A percentile compares a stretch with the other conserved stretches of the same genome.
These are phyloP conservation scores for Hemileccinum impolitum DNA, from an alignment of 768 basidiomycete species.

Conservation along the genomic window DNA sequence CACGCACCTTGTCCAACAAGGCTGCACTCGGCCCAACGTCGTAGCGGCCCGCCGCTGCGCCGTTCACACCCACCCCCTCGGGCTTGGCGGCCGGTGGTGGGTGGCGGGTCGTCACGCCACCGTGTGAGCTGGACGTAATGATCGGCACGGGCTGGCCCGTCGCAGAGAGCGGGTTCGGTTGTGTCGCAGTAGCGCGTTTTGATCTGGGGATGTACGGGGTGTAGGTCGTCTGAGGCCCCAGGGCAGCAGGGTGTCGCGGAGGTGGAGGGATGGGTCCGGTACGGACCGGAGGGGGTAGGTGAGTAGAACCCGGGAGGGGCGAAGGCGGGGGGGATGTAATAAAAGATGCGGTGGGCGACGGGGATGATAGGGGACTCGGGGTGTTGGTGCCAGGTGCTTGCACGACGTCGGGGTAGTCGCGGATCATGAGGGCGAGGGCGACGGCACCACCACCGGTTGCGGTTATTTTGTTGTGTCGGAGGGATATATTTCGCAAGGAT, in stretches of 20 bases:
- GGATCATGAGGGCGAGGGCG: slow-evolving; percentile 91
- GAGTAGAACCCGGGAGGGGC: slow-evolving; percentile 28
- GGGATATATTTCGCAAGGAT: slow-evolving; percentile 80
- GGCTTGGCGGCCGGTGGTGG: slow-evolving; percentile 12
- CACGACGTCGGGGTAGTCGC: slow-evolving; percentile 87
- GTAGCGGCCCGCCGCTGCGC: slow-evolving; percentile 3
- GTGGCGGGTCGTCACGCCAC: slow-evolving; percentile 50
- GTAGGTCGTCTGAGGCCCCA: slow-evolving; percentile 66
- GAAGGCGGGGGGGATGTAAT: slow-evolving; percentile 34
- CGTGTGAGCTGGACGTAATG: slow-evolving; percentile 61
- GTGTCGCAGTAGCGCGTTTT: slow-evolving; percentile 36
- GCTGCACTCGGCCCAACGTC: slow-evolving; percentile 65
- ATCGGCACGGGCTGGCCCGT: slow-evolving; percentile 56
- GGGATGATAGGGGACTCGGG: slow-evolving; percentile 3
- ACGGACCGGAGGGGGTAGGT: slow-evolving; percentile 23
- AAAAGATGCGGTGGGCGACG: slow-evolving; percentile 9
- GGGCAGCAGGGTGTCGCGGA: slow-evolving; percentile 46
- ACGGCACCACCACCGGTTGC: slow-evolving; percentile 87
- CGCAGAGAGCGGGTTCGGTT: slow-evolving; percentile 38
- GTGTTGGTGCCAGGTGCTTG: slow-evolving; percentile 18
- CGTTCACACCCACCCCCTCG: slow-evolving; percentile 3
- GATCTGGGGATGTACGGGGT: slow-evolving; percentile 79
- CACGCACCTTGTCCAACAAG: slow-evolving; percentile 81
- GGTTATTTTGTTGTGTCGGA: slow-evolving; percentile 85
- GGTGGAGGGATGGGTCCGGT: slow-evolving; percentile 44